Evolutionary conservation across 768 basidiomycete genomes (phyloP).

Genomic region (Lactarius hatsudake): DNA sequence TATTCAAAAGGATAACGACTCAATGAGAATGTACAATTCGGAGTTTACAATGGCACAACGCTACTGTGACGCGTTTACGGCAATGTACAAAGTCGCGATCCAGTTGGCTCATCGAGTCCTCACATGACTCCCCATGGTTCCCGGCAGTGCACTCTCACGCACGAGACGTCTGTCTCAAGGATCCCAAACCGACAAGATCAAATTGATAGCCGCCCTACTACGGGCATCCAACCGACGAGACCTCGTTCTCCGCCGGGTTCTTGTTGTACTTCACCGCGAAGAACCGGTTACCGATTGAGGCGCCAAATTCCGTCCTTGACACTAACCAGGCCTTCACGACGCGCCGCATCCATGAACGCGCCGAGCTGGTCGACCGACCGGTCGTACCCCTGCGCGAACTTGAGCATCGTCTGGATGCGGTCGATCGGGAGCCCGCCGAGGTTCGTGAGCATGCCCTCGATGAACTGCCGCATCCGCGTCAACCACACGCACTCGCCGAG

Average conservation of each 20-base stretch:
- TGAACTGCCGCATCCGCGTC: slow-evolving; percentile 46
- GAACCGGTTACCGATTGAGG: slow-evolving; percentile 34
- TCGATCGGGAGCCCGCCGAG: slow-evolving; percentile 71
- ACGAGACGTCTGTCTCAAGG: not conserved
- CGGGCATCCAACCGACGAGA: not conserved
- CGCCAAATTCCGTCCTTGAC: slow-evolving; percentile 72
- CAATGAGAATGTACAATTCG: not conserved
- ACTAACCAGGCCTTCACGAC: slow-evolving; percentile 70
- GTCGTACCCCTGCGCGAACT: slow-evolving; percentile 80
- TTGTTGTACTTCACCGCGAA: not conserved
- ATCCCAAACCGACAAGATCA: not conserved
- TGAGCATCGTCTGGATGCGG: slow-evolving; percentile 87
- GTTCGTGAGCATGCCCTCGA: slow-evolving; percentile 90
- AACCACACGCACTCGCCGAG: not conserved
- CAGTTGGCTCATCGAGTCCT: not conserved
- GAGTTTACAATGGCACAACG: not conserved
- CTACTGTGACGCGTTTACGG: not conserved
- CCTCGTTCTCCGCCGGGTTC: not conserved
- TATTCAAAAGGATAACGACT: no score
- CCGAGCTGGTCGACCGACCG: slow-evolving; percentile 75
- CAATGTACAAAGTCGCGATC: not conserved
- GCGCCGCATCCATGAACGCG: slow-evolving; percentile 77
- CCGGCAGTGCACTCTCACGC: not conserved
- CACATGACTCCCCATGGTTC: no score
- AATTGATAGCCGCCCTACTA: slow-evolving; percentile 2